Evolutionary conservation across 768 basidiomycete genomes (phyloP).

Genomic region (Lentinula boryana): DNA sequence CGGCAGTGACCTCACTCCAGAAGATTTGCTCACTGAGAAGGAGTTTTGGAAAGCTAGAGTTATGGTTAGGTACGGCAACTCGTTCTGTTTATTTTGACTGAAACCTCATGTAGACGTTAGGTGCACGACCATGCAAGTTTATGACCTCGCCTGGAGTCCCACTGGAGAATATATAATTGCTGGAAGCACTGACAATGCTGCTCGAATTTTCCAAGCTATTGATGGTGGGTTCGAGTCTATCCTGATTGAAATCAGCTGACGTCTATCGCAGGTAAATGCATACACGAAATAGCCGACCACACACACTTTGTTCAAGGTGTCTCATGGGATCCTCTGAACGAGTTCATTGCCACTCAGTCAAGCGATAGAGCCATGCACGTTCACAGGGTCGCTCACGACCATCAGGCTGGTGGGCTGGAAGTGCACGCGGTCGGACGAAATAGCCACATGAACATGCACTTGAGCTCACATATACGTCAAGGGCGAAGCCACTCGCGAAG

Average conservation of each 20-base stretch:
- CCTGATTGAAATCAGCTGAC: slow-evolving; percentile 8
- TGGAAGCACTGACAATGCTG: slow-evolving; percentile 96
- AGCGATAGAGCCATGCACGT: slow-evolving; percentile 96
- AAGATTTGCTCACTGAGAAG: slow-evolving; percentile 84
- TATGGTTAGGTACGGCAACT: slow-evolving; percentile 4
- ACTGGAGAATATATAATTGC: slow-evolving; percentile 90
- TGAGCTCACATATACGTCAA: neutral
- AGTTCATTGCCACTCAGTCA: slow-evolving; percentile 96
- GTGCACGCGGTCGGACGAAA: slow-evolving; percentile 91
- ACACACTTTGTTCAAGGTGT: slow-evolving; percentile 97
- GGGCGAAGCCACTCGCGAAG: slow-evolving; percentile 7
- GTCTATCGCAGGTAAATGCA: slow-evolving; percentile 60
- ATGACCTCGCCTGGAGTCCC: slow-evolving; percentile 97
- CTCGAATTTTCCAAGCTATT: slow-evolving; percentile 69
- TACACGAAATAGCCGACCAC: slow-evolving; percentile 90
- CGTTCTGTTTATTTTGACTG: neutral
- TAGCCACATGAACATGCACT: slow-evolving; percentile 42
- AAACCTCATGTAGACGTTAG: slow-evolving; percentile 30
- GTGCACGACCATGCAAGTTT: slow-evolving; percentile 92
- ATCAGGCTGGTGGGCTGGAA: slow-evolving; percentile 72
- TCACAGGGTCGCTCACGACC: slow-evolving; percentile 50
- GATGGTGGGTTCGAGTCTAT: slow-evolving; percentile 47
- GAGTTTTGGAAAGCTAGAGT: slow-evolving; percentile 75
- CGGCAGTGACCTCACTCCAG: slow-evolving; percentile 74
- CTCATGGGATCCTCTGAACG: slow-evolving; percentile 96